Evolutionary conservation across 805 yeast species (phyloP), one percentile per base, ranked within the genome.

Genomic region (Saturnispora quitensis): DNA sequence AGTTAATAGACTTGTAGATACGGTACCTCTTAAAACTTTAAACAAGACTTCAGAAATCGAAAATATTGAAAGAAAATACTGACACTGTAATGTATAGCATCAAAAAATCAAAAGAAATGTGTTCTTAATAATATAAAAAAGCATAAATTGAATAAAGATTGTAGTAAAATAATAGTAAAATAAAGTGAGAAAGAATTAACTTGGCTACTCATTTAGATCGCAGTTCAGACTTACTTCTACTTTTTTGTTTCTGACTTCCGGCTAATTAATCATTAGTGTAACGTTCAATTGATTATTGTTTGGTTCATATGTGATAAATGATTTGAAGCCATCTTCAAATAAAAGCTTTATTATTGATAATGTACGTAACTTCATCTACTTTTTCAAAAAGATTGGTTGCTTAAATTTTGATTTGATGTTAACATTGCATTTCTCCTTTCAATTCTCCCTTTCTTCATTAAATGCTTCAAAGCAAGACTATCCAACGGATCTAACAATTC

Each of bases 401-500:
- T 46, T 33, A 31, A 13, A 43, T 43, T 20, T 25, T 46, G 45
- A 31, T 18, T 22, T 28, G 48, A 27, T 22, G 43, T 61, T 53
- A 67, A 43, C 24, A 66, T 59, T 17, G 88, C 90, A 50, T 75
- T 67, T 59, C 86, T 78, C 58, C 98, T 73, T 66, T 90, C 97
- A 55, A 86, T 84, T 61, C 86, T 83, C n/a, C 96, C 96, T 69
- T 83, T 85, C 59, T 84, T 85, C 97, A 91, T 89, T 48, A 89
- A 93, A 66, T 87, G 96, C 64, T 91, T 90, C 68, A 93, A 77
- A 4, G 97, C 97, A 18, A 86, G 84, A 48, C 95, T 80, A 69
- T 91, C 98, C 60, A 93, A 74, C 8, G 99, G 99, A 68, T 93
- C 97, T 53, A 91, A 73, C 50, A 91, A 76, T 67, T 91, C 99